Evolutionary conservation across 306 rosid genomes (phyloP), one percentile per base, ranked within the genome.

Genomic region (Chamaecrista fasciculata): DNA sequence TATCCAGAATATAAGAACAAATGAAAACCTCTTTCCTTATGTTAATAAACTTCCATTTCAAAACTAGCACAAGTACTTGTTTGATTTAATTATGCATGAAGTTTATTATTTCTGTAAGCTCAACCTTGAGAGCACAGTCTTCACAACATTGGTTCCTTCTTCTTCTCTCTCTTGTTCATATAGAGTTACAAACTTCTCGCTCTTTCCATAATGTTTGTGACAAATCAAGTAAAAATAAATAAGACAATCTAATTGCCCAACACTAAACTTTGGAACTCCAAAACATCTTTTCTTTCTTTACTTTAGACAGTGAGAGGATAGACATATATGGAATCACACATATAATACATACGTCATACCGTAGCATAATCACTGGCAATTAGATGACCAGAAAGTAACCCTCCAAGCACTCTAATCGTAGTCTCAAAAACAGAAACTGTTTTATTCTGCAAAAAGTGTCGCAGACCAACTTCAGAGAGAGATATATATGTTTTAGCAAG

Each of bases 351-450:
- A 93, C 98, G 94, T n/a, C 20, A 48, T 90, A 93, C 98, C 96
- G 97, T 88, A 16, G 98, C 82, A 78, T 85, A 76, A 83, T 93
- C 98, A 57, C 85, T 75, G 50, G 98, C 97, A 39, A 93, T 85
- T 64, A 90, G 92, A 84, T 93, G 98, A 70, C 90, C 96, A 12
- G 98, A 90, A 18, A 93, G 85, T 71, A 93, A 86, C 66, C 98
- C 98, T 66, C 98, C 98, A 43, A 93, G 90, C 40, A 93, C 80
- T 10, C 98, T 90, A 50, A 93, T 93, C 46, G 89, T 77, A 28
- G 98, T 93, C 90, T 93, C 98, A 52, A 93, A 93, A 57, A 90
- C 65, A 34, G 98, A 93, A 49, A 93, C 96, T 7, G 98, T 93
- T 79, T 90, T 93, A 82, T 93, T 93, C 98, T 93, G 96, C 78